A percentile compares a stretch with the other conserved stretches of the same genome.
Conservation (phyloP, 345 rosid species). For the Brassica nigra region DNA sequence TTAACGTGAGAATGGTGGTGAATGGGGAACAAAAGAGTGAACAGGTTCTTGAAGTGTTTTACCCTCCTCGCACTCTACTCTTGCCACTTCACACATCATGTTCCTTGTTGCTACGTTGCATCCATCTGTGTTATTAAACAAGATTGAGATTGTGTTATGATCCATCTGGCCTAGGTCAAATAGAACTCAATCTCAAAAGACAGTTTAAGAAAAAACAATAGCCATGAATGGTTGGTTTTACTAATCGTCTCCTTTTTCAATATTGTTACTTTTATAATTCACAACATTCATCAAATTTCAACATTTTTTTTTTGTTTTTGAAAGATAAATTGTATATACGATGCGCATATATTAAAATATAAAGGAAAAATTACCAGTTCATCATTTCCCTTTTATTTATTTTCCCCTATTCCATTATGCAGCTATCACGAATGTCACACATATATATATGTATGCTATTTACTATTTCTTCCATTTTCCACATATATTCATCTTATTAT, state of each 20-base stretch:
- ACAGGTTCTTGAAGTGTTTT: conserved; percentile 15
- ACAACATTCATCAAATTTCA: not conserved
- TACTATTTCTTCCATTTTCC: conserved; percentile 6
- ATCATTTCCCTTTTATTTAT: not conserved
- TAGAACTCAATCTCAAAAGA: not conserved
- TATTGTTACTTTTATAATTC: not conserved
- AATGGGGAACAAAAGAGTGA: conserved; percentile 30
- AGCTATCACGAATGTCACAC: not conserved
- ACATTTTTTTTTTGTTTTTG: not conserved
- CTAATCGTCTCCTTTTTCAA: not conserved
- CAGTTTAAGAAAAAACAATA: not conserved
- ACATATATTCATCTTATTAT: not conserved
- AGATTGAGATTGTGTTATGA: not conserved
- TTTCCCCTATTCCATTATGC: not conserved
- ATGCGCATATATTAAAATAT: not conserved
- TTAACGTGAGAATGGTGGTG: conserved; percentile 39
- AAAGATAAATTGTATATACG: not conserved
- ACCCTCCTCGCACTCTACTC: conserved; percentile 26
- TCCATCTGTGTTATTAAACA: conserved; percentile 27
- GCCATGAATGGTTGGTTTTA: not conserved
- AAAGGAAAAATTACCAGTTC: not conserved
- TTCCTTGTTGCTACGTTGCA: conserved; percentile 33
- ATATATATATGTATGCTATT: not conserved
- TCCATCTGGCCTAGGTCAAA: not conserved
- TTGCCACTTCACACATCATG: conserved; percentile 29